These are phyloP conservation scores for Stagonosporopsis chrysanthemi DNA, from an alignment of 2,329 filamentous ascomycete species.

Conservation along the genomic window DNA sequence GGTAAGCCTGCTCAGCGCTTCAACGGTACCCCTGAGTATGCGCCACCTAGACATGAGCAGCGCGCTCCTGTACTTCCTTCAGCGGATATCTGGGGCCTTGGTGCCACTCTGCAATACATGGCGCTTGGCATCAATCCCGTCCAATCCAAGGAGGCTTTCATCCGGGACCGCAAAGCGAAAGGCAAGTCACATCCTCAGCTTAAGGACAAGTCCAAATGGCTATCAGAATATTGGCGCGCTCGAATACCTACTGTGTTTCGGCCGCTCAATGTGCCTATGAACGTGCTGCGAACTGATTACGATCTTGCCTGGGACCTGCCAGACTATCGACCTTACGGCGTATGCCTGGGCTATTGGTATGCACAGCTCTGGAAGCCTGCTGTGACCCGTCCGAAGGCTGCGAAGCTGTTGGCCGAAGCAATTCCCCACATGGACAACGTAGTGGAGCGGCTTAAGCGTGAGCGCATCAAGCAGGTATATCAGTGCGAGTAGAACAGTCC, in stretches of 20 bases:
- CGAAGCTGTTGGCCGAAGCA: neutral
- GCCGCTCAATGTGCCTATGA: neutral
- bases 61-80: slow-evolving; percentile 20
- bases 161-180: slow-evolving; percentile 4
- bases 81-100: slow-evolving; percentile 35
- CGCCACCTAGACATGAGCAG: slow-evolving; percentile 24
- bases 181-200: neutral
- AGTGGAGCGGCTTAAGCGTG: slow-evolving; percentile 1
- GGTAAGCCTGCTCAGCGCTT: neutral
- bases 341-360: slow-evolving; percentile 25
- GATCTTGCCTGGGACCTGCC: neutral
- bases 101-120: slow-evolving; percentile 32
- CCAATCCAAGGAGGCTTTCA: slow-evolving; percentile 18
- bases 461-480: neutral
- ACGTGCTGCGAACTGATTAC: neutral
- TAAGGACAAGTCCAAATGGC: slow-evolving; percentile 11
- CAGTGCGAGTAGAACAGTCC: neutral
- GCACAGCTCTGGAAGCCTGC: slow-evolving; percentile 7
- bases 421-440: slow-evolving; percentile 3
- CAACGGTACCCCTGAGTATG: slow-evolving; percentile 31
- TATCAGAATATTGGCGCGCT: neutral
- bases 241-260: neutral
- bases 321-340: slow-evolving; percentile 20
- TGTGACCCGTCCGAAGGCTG: slow-evolving; percentile 1
- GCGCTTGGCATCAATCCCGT: slow-evolving; percentile 20